Evolutionary conservation across 495 filamentous ascomycete genomes (phyloP).

Genomic region (Daldinia grandis): DNA sequence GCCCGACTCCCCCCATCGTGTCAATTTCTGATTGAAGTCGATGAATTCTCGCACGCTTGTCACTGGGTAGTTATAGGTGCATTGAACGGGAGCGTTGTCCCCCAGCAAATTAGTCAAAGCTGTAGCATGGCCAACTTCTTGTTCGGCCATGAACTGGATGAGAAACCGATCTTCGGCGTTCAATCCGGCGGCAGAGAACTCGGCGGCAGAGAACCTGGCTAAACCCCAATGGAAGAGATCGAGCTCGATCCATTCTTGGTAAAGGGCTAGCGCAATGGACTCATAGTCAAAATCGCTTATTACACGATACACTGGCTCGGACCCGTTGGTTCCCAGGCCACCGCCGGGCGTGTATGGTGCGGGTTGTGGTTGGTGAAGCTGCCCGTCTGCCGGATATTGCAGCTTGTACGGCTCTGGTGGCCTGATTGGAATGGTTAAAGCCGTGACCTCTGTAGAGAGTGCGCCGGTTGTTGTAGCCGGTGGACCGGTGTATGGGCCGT

Average conservation of each 20-base stretch:
- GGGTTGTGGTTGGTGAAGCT: constrained; percentile 69
- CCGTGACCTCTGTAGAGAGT: constrained; percentile 58
- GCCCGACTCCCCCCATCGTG: constrained; percentile 81
- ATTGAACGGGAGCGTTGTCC: constrained; percentile 73
- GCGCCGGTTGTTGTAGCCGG: constrained; percentile 67
- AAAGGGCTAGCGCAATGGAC: constrained; percentile 73
- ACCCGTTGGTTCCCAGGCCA: constrained; percentile 82
- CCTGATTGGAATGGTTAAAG: constrained; percentile 56
- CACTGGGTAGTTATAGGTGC: constrained; percentile 85
- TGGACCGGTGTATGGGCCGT: constrained; percentile 68
- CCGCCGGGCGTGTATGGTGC: constrained; percentile 79
- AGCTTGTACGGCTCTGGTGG: constrained; percentile 61
- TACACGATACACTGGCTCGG: constrained; percentile 73
- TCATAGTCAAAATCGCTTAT: constrained; percentile 79
- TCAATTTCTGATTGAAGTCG: constrained; percentile 88
- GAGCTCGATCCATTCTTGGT: constrained; percentile 88
- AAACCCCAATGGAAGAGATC: constrained; percentile 87
- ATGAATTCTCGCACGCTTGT: constrained; percentile 79
- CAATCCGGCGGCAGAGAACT: constrained; percentile 75
- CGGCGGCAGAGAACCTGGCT: constrained; percentile 70
- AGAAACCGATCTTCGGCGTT: constrained; percentile 72
- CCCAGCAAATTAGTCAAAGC: constrained; percentile 85
- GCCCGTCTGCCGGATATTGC: constrained; percentile 75
- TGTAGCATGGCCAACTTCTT: constrained; percentile 84
- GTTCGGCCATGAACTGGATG: constrained; percentile 85